Base-by-base conservation (phyloP, 2,329 filamentous ascomycete species). In the Ambrosiella cleistominuta region DNA sequence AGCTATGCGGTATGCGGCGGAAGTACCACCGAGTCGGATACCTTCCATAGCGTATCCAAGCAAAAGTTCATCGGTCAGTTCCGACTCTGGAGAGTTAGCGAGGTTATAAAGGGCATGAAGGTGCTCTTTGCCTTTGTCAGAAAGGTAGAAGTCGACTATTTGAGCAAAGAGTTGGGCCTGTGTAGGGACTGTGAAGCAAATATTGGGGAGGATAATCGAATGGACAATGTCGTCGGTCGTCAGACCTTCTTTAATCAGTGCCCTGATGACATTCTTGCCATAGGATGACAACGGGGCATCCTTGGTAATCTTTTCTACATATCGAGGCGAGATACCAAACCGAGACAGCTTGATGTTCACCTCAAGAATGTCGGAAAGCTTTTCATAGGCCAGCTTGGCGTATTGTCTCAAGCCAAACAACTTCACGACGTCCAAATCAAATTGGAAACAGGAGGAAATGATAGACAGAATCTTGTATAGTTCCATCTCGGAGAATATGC, bases 131-230 rank as follows among this genome's bases (percentile, higher is more conserved):
- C 80, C 78, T 38, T 77, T 69, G 2, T 75, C 71, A 0, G 78
- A 77, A 4, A 89, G 74, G 66, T 85, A 89, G 70, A 79, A 88
- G 66, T 89, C 85, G 15, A 88, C 72, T 1, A 84, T 75, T 70
- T 86, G 83, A 1, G 83, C 80, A 66, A 89, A 88, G 75, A 85
- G 73, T 65, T 86, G 79, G 1, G 79, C 81, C 66, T 89, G 83
- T 64, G 81, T 86, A 1, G 86, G 81, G 7, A 86, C 81, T 67
- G 85, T 77, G 1, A 82, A 78, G 3, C 76, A 76, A 0, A 81
- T 80, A 0, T 81, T 81, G 0, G 86, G 85, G 54, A 89, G 65
- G 44, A 89, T 76, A 65, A 87, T 82, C 27, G 76, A 77, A 79
- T 81, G 87, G 0, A 84, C 80, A 61, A 89, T 80, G 55, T 89